These are phyloP conservation scores for Apiotrichum mycotoxinovorans DNA, from an alignment of 1,284 basidiomycete genomes.

Conservation along the genomic window DNA sequence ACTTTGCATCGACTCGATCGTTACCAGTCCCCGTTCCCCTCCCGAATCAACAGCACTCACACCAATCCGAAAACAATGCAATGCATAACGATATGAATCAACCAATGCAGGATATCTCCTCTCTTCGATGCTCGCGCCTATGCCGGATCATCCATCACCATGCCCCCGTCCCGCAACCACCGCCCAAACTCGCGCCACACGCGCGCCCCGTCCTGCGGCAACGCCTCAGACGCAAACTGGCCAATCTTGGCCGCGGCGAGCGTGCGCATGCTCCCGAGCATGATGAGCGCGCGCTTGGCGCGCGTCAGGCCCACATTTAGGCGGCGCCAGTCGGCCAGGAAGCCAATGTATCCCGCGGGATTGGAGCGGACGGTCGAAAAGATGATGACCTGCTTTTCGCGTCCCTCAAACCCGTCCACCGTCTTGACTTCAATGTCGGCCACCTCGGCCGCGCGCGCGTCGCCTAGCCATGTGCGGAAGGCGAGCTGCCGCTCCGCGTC, in stretches of 20 bases:
- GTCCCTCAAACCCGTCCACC: slow-evolving; percentile 88
- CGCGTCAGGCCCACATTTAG: slow-evolving; percentile 85
- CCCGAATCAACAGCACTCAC: neutral
- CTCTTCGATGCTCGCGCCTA: neutral
- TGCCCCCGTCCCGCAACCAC: slow-evolving; percentile 25
- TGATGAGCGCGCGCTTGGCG: slow-evolving; percentile 74
- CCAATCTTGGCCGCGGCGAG: slow-evolving; percentile 51
- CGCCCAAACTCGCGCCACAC: slow-evolving; percentile 42
- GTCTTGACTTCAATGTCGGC: slow-evolving; percentile 73
- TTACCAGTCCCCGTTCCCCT: too few species aligned
- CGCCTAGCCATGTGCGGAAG: slow-evolving; percentile 61
- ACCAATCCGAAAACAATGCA: too few species aligned
- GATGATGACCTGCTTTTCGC: slow-evolving; percentile 86
- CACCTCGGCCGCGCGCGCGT: slow-evolving; percentile 62
- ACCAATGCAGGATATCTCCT: neutral
- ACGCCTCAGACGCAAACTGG: slow-evolving; percentile 16
- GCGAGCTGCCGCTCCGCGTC: slow-evolving; percentile 48
- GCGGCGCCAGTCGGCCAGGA: slow-evolving; percentile 79
- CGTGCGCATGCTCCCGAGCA: slow-evolving; percentile 72
- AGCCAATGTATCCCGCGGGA: slow-evolving; percentile 68
- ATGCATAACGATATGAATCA: too few species aligned
- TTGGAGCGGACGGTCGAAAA: slow-evolving; percentile 88
- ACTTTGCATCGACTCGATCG: too few species aligned
- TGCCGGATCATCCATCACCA: slow-evolving; percentile 29
- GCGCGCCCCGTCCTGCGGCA: slow-evolving; percentile 36